Base-by-base conservation (phyloP, 257 asterid genomes). In the Linderniella brevidens region DNA sequence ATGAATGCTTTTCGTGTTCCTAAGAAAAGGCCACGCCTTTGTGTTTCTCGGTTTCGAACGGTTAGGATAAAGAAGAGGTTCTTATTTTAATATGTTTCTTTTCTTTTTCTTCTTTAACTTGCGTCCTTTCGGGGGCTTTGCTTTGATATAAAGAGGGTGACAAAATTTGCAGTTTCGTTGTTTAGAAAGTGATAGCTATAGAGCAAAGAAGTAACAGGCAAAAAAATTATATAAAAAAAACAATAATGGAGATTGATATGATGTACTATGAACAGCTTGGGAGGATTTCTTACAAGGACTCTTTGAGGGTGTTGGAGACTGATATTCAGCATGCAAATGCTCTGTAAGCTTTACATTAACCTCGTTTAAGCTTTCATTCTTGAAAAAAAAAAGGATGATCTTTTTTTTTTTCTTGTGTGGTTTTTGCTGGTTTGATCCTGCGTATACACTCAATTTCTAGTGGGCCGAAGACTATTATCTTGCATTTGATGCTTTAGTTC, bases 281-380 rank as follows among this genome's bases (percentile, higher is more conserved):
- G 12, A 72, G 72, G 67, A 52, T 54, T 67, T 76, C 90, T 19
- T 79, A 64, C 68, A 67, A 56, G 61, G 90, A 81, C 11, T 74
- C 92, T 39, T 48, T 81, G 64, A 81, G 73, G 67, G 72, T 69
- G 58, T 67, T 86, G 51, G 96, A 86, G 71, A 63, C 76, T 58
- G 96, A 86, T 68, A 70, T 81, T 49, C 90, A 72, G 61, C 82
- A 76, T 66, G 94, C 92, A 40, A 86, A 86, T 71, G 62, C 76
- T 65, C 53, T 86, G 96, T 86, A 70, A 72, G 94, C 56, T 60
- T 55, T 14, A 35, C 39, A 10, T 51, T 46, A 40, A 54, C 41
- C 56, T 64, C 52, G 50, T 37, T 44, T 52, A 47, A 48, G 51
- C 9, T 61, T 11, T 18, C 9, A 44, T 15, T 18, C 32, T n/a